phyloP scores from a whole-genome alignment of 768 basidiomycete genomes.

The Phaeolepiota aurea region DNA sequence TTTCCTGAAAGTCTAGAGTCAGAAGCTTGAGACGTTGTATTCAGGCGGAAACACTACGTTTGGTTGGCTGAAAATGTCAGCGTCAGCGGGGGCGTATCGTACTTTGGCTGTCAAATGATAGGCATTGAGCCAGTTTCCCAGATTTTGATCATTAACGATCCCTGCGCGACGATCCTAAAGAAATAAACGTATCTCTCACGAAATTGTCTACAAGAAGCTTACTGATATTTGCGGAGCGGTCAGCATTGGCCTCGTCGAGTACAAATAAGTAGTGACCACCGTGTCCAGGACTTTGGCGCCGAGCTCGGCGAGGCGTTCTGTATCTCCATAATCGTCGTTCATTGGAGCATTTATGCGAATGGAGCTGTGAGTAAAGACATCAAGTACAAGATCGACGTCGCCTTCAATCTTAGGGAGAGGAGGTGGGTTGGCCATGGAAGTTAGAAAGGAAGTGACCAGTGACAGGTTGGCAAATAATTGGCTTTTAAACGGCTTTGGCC shows the following conservation, averaged over 20 bases:
- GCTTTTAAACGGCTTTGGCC: too few species aligned
- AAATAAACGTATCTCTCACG: neutral
- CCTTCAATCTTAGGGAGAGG: constrained; percentile 49
- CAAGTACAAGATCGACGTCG: constrained; percentile 44
- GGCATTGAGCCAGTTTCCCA: constrained; percentile 38
- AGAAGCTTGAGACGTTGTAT: neutral
- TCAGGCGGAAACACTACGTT: constrained; percentile 7
- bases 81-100: constrained; percentile 33
- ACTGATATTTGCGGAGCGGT: constrained; percentile 35
- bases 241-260: constrained; percentile 33
- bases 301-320: constrained; percentile 49
- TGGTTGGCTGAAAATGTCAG: constrained; percentile 24
- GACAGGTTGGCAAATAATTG: too few species aligned
- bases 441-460: too few species aligned
- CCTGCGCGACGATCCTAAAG: constrained; percentile 14
- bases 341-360: constrained; percentile 18
- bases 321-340: constrained; percentile 48
- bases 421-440: constrained; percentile 24
- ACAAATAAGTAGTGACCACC: constrained; percentile 42
- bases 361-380: constrained; percentile 46
- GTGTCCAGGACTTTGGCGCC: constrained; percentile 46
- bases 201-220: constrained; percentile 10
- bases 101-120: constrained; percentile 50
- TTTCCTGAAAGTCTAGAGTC: constrained; percentile 32
- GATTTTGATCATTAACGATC: constrained; percentile 22